Percentiles rank a stretch among this genome's conserved stretches.
These are phyloP conservation scores for Alternaria brassicae DNA, from an alignment of 2,329 filamentous ascomycete species.

Conservation along the genomic window DNA sequence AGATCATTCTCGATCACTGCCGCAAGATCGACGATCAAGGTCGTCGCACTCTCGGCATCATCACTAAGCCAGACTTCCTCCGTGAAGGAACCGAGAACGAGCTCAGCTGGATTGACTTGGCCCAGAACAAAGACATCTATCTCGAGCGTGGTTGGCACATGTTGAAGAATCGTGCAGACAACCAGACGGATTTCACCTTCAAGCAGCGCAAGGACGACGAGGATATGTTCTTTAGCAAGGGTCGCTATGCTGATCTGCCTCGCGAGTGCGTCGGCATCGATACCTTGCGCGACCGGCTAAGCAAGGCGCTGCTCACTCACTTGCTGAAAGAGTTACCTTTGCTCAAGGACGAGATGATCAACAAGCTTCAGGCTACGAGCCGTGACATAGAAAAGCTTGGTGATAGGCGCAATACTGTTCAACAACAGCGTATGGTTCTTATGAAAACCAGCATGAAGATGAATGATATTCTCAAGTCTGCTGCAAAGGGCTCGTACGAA, in stretches of 20 bases:
- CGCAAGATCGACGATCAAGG: slow-evolving; percentile 55
- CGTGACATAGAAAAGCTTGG: slow-evolving; percentile 58
- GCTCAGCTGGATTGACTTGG: slow-evolving; percentile 50
- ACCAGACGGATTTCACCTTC: slow-evolving; percentile 46
- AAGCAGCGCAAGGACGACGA: slow-evolving; percentile 53
- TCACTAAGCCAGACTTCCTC: slow-evolving; percentile 64
- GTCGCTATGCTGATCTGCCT: slow-evolving; percentile 37
- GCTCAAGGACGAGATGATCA: slow-evolving; percentile 42
- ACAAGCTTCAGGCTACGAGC: slow-evolving; percentile 33
- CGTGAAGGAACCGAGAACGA: slow-evolving; percentile 55
- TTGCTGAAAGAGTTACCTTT: slow-evolving; percentile 47
- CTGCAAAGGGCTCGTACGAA: slow-evolving; percentile 48
- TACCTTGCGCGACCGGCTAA: slow-evolving; percentile 58
- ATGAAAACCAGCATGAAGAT: slow-evolving; percentile 56
- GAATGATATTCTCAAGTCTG: slow-evolving; percentile 54
- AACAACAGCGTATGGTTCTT: slow-evolving; percentile 60
- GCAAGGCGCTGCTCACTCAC: slow-evolving; percentile 56
- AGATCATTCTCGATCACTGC: slow-evolving; percentile 62
- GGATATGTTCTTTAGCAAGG: slow-evolving; percentile 44
- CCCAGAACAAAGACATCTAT: slow-evolving; percentile 50
- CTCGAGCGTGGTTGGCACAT: slow-evolving; percentile 63
- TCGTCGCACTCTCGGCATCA: slow-evolving; percentile 62
- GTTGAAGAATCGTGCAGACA: slow-evolving; percentile 57
- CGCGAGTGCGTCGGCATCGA: slow-evolving; percentile 56
- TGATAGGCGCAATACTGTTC: slow-evolving; percentile 52